These are phyloP conservation scores for Saccharomycopsis lassenensis DNA, from an alignment of 805 yeast genomes.

Conservation along the genomic window DNA sequence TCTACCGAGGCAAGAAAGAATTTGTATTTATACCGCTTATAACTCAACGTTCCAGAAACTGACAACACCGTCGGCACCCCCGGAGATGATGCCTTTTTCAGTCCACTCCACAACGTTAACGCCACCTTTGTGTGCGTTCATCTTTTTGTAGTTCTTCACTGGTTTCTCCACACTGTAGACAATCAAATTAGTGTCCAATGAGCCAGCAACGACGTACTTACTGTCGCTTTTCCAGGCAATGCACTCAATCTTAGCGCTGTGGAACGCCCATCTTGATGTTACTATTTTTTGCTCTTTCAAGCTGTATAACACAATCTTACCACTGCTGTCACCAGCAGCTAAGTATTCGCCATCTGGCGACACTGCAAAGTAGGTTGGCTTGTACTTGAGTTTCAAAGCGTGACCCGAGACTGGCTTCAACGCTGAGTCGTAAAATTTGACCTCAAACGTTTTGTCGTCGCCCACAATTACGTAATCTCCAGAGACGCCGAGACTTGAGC, in stretches of 20 bases:
- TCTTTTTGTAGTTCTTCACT: slow-evolving; percentile 56
- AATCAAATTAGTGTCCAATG: slow-evolving; percentile 73
- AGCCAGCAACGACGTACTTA: slow-evolving; percentile 63
- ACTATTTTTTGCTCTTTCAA: slow-evolving; percentile 41
- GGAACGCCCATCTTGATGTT: slow-evolving; percentile 94
- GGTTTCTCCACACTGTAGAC: slow-evolving; percentile 76
- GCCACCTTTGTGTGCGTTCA: slow-evolving; percentile 86
- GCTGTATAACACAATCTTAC: slow-evolving; percentile 72
- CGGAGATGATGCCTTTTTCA: slow-evolving; percentile 43
- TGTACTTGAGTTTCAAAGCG: slow-evolving; percentile 6
- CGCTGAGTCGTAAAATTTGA: slow-evolving; percentile 31
- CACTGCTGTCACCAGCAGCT: slow-evolving; percentile 82
- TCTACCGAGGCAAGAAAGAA: no score
- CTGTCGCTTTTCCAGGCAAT: slow-evolving; percentile 75
- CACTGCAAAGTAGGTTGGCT: slow-evolving; percentile 48
- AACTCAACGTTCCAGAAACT: slow-evolving; percentile 50
- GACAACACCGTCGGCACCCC: slow-evolving; percentile 74
- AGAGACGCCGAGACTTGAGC: slow-evolving; percentile 37
- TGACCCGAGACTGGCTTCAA: slow-evolving; percentile 22
- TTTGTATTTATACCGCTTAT: no score
- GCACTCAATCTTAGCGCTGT: slow-evolving; percentile 67
- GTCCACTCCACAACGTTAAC: slow-evolving; percentile 67
- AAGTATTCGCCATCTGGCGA: slow-evolving; percentile 59
- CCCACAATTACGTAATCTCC: slow-evolving; percentile 39
- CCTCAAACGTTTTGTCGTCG: slow-evolving; percentile 28